These are phyloP conservation scores for Cutaneotrichosporon sp. DNA, from an alignment of 1,284 basidiomycete genomes.

Conservation along the genomic window DNA sequence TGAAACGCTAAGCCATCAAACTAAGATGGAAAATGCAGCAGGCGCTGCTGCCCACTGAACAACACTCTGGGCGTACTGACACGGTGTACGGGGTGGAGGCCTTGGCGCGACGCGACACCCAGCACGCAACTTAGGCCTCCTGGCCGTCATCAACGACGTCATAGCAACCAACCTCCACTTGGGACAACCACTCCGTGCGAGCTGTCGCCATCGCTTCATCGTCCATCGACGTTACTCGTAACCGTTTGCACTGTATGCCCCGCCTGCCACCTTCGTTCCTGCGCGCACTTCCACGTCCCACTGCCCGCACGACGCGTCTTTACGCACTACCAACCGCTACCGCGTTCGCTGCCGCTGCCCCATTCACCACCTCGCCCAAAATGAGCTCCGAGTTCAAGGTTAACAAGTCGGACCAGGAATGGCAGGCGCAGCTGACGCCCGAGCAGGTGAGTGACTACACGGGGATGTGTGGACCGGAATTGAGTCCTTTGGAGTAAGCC, in stretches of 20 bases:
- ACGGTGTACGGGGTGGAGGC: no score
- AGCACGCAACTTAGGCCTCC: no score
- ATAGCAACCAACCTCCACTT: background rate
- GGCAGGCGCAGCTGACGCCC: slow-evolving; percentile 72
- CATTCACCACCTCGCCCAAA: slow-evolving; percentile 19
- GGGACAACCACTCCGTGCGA: background rate
- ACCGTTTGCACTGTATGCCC: background rate
- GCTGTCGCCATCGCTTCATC: no score
- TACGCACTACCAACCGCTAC: background rate
- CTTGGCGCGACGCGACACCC: no score
- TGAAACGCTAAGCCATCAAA: no score
- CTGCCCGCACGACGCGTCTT: background rate
- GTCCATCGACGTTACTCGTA: background rate
- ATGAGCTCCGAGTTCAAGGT: slow-evolving; percentile 27
- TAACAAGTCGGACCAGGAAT: slow-evolving; percentile 71
- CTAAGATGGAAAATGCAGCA: no score
- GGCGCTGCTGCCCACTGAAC: no score
- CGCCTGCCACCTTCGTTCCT: background rate
- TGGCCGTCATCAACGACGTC: background rate
- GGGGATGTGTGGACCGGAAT: no score
- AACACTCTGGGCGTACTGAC: no score
- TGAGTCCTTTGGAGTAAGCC: no score
- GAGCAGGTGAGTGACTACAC: slow-evolving; percentile 61
- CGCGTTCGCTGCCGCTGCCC: slow-evolving; percentile 4
- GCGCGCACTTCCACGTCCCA: background rate